Percentiles rank a stretch among this genome's conserved stretches.
phyloP scores from a whole-genome alignment of 2,329 filamentous ascomycete genomes.

The Lachnellula suecica region DNA sequence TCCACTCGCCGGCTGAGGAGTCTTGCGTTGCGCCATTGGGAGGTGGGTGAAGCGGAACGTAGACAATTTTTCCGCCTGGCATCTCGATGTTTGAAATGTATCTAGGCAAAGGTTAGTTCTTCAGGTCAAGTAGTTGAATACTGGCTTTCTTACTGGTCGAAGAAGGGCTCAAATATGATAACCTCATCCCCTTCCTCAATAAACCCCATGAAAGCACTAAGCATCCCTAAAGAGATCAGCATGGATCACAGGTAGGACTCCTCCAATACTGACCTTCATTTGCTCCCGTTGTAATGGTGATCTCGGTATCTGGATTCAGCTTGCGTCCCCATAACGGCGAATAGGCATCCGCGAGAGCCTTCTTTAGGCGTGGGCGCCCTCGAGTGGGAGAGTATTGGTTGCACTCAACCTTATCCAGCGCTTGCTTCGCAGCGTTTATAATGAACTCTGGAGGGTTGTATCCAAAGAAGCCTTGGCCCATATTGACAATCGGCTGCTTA shows the following conservation, averaged over 20 bases:
- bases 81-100: constrained; percentile 99
- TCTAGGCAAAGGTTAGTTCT: constrained; percentile 35
- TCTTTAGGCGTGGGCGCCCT: constrained; percentile 85
- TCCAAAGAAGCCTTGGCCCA: constrained; percentile 75
- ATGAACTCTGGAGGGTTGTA: constrained; percentile 95
- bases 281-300: constrained; percentile 90
- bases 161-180: constrained; percentile 97
- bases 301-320: constrained; percentile 85
- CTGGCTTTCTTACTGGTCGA: constrained; percentile 71
- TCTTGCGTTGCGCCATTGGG: constrained; percentile 75
- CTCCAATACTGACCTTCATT: constrained; percentile 60
- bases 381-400: constrained; percentile 98
- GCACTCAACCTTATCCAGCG: constrained; percentile 88
- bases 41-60: constrained; percentile 92
- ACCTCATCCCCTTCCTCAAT: constrained; percentile 94
- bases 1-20: constrained; percentile 86
- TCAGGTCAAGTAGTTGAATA: neutral
- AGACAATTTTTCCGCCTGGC: constrained; percentile 91
- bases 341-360: constrained; percentile 92
- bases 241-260: neutral
- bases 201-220: constrained; percentile 97
- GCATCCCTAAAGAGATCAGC: constrained; percentile 61
- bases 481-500: constrained; percentile 63
- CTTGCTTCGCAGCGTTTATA: constrained; percentile 84
- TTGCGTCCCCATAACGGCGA: constrained; percentile 81